These are phyloP conservation scores for Nepenthes alata DNA, from an alignment of 179 eudicot species.

Conservation along the genomic window DNA sequence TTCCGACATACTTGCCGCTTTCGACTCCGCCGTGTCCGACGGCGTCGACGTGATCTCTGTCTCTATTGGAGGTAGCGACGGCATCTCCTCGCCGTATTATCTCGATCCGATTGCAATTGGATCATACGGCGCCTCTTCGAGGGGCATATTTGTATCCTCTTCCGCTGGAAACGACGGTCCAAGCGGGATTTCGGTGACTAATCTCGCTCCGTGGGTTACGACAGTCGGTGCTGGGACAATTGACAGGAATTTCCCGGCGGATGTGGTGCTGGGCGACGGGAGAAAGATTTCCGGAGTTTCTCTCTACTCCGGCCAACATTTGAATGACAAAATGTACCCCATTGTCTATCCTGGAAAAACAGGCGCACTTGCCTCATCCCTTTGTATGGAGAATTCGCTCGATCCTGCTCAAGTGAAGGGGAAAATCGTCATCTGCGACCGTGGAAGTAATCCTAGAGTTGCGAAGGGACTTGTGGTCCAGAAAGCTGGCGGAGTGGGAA, in stretches of 20 bases:
- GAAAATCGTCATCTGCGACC: conserved; percentile 79
- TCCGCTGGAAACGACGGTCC: conserved; percentile 98
- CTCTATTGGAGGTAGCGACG: conserved; percentile 92
- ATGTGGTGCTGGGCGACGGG: conserved; percentile 58
- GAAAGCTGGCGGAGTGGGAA: conserved; percentile 92
- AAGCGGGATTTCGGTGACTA: conserved; percentile 79
- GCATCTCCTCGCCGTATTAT: conserved; percentile 76
- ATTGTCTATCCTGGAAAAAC: conserved; percentile 78
- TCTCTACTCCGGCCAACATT: conserved; percentile 57
- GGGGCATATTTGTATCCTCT: conserved; percentile 72
- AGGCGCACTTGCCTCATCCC: conserved; percentile 60
- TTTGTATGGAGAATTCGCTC: conserved; percentile 87
- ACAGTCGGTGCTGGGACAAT: conserved; percentile 94
- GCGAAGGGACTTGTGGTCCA: conserved; percentile 80
- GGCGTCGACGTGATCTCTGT: conserved; percentile 89
- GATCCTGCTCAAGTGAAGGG: conserved; percentile 58
- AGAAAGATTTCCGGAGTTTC: conserved; percentile 63
- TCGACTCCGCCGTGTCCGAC: conserved; percentile 75
- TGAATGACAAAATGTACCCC: conserved; percentile 42
- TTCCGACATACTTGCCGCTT: conserved; percentile 81
- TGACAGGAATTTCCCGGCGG: conserved; percentile 80
- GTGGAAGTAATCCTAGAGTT: conserved; percentile 81
- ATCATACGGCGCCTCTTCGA: conserved; percentile 68
- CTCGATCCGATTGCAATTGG: conserved; percentile 97
- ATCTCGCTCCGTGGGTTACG: conserved; percentile 89